phyloP scores from a whole-genome alignment of 2,329 filamentous ascomycete species.

The Talaromyces funiculosus region DNA sequence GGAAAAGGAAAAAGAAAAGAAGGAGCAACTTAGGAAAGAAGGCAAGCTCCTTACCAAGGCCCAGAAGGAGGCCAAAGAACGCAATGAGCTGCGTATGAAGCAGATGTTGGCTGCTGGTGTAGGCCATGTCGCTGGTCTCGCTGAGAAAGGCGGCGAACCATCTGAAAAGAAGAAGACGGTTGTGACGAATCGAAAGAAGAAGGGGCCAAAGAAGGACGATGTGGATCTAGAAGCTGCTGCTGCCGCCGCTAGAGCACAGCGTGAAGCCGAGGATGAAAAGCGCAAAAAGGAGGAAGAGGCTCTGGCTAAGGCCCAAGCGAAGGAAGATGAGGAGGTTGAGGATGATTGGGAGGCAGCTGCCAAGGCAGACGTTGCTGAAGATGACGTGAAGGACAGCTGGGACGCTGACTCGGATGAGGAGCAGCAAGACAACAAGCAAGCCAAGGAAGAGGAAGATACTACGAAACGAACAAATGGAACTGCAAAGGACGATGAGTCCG shows the following conservation, averaged over 20 bases:
- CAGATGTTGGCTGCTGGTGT: conserved; percentile 46
- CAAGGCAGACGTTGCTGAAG: conserved; percentile 51
- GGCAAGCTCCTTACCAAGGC: conserved; percentile 47
- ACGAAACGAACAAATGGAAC: conserved; percentile 14
- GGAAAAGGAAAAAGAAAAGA: conserved; percentile 48
- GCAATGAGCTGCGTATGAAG: conserved; percentile 45
- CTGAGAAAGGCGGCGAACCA: conserved; percentile 25
- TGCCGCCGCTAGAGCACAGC: conserved; percentile 41
- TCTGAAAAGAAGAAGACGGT: conserved; percentile 68
- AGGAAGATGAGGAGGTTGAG: conserved; percentile 48
- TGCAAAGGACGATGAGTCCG: conserved; percentile 22
- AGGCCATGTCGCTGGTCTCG: conserved; percentile 40
- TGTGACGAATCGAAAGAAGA: conserved; percentile 72
- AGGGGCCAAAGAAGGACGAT: conserved; percentile 59
- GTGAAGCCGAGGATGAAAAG: conserved; percentile 54
- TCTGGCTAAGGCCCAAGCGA: conserved; percentile 60
- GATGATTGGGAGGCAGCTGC: conserved; percentile 85
- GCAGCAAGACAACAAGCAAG: conserved; percentile 61
- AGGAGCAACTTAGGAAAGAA: conserved; percentile 45
- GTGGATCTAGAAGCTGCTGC: conserved; percentile 46
- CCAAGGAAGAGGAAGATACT: conserved; percentile 22
- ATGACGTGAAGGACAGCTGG: conserved; percentile 89
- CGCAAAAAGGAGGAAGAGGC: conserved; percentile 67
- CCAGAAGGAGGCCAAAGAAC: conserved; percentile 43
- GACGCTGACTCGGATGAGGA: conserved; percentile 60